Evolutionary conservation across 352 stramenopile species (phyloP).

Genomic region (Globisporangium ultimum): DNA sequence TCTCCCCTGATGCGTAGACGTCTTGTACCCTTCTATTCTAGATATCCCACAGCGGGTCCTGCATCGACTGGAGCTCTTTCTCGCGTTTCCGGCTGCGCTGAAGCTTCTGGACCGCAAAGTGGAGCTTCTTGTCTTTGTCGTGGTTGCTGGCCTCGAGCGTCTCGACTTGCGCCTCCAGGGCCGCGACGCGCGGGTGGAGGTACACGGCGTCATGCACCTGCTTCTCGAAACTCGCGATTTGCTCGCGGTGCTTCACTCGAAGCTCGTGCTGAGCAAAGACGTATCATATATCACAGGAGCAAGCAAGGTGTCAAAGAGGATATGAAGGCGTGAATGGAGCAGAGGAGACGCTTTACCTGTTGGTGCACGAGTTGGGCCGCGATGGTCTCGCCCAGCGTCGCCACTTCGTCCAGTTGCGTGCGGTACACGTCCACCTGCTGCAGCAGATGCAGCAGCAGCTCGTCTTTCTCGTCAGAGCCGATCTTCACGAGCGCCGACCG

Average conservation of each 20-base stretch:
- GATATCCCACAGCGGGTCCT: constrained; percentile 70
- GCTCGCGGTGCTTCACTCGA: constrained; percentile 39
- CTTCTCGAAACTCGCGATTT: constrained; percentile 33
- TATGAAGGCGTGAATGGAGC: not conserved
- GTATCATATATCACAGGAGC: not conserved
- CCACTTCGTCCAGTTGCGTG: constrained; percentile 40
- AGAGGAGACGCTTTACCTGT: constrained; percentile 29
- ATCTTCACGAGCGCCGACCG: constrained; percentile 43
- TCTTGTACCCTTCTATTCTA: constrained; percentile 19
- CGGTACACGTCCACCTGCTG: constrained; percentile 33
- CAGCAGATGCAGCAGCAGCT: constrained; percentile 47
- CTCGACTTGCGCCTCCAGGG: constrained; percentile 36
- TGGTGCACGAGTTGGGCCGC: constrained; percentile 62
- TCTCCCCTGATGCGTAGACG: constrained; percentile 6
- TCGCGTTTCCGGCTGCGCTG: constrained; percentile 67
- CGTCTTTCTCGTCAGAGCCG: constrained; percentile 48
- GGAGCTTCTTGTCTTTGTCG: constrained; percentile 59
- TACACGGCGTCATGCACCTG: constrained; percentile 46
- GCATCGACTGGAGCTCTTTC: constrained; percentile 57
- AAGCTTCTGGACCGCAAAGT: constrained; percentile 72
- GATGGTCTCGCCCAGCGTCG: constrained; percentile 61
- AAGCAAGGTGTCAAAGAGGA: too few species aligned
- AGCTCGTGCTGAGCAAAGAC: constrained; percentile 41
- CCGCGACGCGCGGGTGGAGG: constrained; percentile 42
- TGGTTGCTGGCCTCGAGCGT: constrained; percentile 36